Conservation (phyloP, 2,329 filamentous ascomycete genomes). For the Westerdykella aurantiaca region DNA sequence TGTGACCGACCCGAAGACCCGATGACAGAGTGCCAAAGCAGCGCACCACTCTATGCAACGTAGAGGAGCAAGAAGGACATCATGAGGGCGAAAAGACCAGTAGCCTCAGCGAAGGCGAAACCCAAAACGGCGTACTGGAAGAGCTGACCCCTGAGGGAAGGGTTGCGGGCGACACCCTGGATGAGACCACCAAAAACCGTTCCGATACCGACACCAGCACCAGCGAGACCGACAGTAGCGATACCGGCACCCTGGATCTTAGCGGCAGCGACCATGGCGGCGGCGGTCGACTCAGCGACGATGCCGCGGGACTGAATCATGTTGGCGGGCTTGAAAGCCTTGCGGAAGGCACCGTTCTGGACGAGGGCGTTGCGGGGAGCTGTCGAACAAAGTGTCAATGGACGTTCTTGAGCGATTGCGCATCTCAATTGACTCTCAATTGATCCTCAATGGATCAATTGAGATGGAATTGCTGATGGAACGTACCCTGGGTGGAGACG, state of each 20-base stretch:
- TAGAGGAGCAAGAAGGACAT: conserved; percentile 42
- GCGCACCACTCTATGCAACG: conserved; percentile 37
- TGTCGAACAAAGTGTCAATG: conserved; percentile 30
- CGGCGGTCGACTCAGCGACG: conserved; percentile 39
- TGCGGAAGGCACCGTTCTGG: conserved; percentile 32
- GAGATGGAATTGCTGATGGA: conserved; percentile 10
- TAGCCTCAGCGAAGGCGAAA: conserved; percentile 92
- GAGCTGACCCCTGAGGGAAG: conserved; percentile 87
- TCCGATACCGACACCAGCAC: conserved; percentile 93
- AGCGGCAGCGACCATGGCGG: conserved; percentile 40
- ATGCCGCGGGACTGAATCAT: conserved; percentile 39
- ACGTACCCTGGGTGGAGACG: conserved; percentile 28
- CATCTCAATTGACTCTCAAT: conserved; percentile 1
- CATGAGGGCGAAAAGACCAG: conserved; percentile 58
- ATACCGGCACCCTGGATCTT: conserved; percentile 42
- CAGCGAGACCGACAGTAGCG: conserved; percentile 85
- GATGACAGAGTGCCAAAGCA: conserved; percentile 28
- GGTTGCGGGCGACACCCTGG: conserved; percentile 88
- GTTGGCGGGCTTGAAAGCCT: conserved; percentile 39
- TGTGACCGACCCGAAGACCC: conserved; percentile 32
- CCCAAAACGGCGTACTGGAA: conserved; percentile 94
- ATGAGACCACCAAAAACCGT: conserved; percentile 88
- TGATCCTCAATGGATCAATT: conserved; percentile 11
- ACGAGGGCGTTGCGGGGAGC: conserved; percentile 37
- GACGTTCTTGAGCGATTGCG: background rate